phyloP scores from a whole-genome alignment of 441 rosid species.

The Populus hybrid region DNA sequence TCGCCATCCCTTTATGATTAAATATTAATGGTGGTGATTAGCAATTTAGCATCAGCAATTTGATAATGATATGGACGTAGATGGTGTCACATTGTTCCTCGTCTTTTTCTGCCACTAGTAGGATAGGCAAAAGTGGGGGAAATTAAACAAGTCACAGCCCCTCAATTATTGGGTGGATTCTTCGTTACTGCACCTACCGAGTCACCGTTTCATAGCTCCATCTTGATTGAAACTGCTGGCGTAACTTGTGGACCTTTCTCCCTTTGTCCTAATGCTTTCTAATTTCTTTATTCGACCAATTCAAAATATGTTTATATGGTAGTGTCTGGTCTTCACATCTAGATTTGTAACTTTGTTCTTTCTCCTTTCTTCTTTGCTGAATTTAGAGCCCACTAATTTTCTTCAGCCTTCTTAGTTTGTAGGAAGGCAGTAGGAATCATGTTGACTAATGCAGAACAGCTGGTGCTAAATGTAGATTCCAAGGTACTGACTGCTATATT shows the following conservation, averaged over 20 bases:
- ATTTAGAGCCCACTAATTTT: constrained; percentile 1
- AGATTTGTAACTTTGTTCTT: constrained; percentile 1
- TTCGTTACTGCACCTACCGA: background rate
- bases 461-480: constrained; percentile 17
- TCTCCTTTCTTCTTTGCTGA: background rate
- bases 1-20: constrained; percentile 22
- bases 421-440: constrained; percentile 12
- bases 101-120: constrained; percentile 2
- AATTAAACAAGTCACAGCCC: background rate
- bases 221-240: constrained; percentile 21
- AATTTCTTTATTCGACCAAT: constrained; percentile 14
- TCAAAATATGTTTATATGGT: background rate
- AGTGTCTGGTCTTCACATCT: constrained; percentile 14
- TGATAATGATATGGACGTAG: background rate
- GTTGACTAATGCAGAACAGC: constrained; percentile 24
- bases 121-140: background rate
- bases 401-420: background rate
- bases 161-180: background rate
- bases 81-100: background rate
- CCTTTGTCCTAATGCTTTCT: constrained; percentile 27
- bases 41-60: background rate
- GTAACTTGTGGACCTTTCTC: constrained; percentile 30
- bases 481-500: constrained; percentile 23
- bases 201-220: background rate
- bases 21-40: background rate